phyloP scores from a whole-genome alignment of 2,329 filamentous ascomycete species.

The Coniochaeta sp. region DNA sequence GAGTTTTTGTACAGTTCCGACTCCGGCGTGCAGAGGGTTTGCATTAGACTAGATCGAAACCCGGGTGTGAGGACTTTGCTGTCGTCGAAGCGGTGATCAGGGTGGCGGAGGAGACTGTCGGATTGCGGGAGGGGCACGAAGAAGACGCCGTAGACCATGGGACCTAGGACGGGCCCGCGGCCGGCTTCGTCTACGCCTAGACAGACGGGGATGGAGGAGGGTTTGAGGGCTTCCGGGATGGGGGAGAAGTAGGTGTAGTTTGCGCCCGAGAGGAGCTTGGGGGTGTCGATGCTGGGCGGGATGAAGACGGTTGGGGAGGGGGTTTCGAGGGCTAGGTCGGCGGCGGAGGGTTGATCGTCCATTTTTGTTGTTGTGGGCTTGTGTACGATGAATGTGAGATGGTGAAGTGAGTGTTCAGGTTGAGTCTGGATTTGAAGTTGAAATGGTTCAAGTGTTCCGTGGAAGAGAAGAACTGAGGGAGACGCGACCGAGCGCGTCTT shows the following conservation, averaged over 20 bases:
- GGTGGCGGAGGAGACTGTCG: conserved; percentile 64
- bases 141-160: conserved; percentile 66
- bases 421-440: background rate
- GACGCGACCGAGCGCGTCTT: background rate
- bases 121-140: conserved; percentile 67
- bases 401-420: background rate
- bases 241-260: conserved; percentile 68
- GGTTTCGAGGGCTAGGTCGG: conserved; percentile 24
- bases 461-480: background rate
- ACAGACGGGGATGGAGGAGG: conserved; percentile 48
- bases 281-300: conserved; percentile 60
- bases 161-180: conserved; percentile 84
- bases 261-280: conserved; percentile 52
- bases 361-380: conserved; percentile 18
- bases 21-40: conserved; percentile 59
- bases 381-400: conserved; percentile 4
- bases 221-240: conserved; percentile 54
- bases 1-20: conserved; percentile 46
- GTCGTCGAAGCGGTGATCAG: conserved; percentile 82
- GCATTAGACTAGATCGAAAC: conserved; percentile 67
- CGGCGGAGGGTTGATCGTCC: conserved; percentile 26
- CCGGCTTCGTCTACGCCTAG: conserved; percentile 93
- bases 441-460: background rate
- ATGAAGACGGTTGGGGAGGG: conserved; percentile 41
- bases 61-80: conserved; percentile 81